phyloP scores from a whole-genome alignment of 2,329 filamentous ascomycete species.

The Cercospora beticola region DNA sequence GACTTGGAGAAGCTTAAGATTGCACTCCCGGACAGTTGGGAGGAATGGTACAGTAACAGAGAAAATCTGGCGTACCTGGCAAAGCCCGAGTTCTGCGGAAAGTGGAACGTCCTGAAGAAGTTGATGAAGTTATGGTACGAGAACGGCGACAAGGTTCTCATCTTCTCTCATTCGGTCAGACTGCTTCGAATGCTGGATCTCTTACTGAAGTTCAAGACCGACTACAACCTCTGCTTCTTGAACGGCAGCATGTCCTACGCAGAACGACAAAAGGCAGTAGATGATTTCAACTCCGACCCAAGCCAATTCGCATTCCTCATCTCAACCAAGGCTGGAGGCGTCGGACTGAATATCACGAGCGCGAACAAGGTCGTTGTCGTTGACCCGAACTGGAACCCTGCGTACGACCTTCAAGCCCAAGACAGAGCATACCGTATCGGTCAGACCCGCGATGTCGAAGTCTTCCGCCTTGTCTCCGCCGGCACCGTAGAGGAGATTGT shows the following conservation, averaged over 20 bases:
- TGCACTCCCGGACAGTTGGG: constrained; percentile 74
- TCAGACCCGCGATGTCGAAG: constrained; percentile 88
- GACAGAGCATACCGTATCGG: constrained; percentile 96
- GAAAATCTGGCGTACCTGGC: constrained; percentile 79
- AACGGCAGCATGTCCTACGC: constrained; percentile 82
- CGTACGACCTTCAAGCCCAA: constrained; percentile 92
- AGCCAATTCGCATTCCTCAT: constrained; percentile 93
- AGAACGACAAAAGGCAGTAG: constrained; percentile 75
- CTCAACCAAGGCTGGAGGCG: constrained; percentile 87
- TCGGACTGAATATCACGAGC: constrained; percentile 93
- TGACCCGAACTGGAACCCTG: constrained; percentile 96
- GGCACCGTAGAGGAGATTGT: constrained; percentile 97
- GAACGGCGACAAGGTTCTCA: constrained; percentile 88
- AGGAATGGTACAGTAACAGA: constrained; percentile 68
- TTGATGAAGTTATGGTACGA: constrained; percentile 86
- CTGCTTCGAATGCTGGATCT: constrained; percentile 80
- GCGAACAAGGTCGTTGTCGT: constrained; percentile 98
- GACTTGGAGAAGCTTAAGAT: constrained; percentile 72
- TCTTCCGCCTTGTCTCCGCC: constrained; percentile 84
- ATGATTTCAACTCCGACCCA: constrained; percentile 87
- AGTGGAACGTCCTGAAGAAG: constrained; percentile 89
- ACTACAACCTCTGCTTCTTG: constrained; percentile 87
- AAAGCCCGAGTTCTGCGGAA: constrained; percentile 90
- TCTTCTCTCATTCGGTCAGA: constrained; percentile 90
- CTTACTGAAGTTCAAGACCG: constrained; percentile 77